phyloP scores from a whole-genome alignment of 306 rosid species.

The Medicago truncatula region DNA sequence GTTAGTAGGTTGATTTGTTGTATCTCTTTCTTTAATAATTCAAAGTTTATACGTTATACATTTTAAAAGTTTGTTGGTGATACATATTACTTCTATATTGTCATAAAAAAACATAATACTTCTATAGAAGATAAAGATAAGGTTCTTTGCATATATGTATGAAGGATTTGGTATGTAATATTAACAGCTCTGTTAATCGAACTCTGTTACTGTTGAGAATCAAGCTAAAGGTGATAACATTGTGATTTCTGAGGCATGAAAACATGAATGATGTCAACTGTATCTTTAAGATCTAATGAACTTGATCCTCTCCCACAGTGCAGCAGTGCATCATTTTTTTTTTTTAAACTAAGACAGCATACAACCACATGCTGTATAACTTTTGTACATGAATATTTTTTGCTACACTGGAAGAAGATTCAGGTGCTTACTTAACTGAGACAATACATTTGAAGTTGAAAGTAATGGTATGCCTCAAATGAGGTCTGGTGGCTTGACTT shows the following conservation, averaged over 20 bases:
- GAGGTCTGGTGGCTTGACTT: slow-evolving; percentile 30
- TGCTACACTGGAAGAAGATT: no score
- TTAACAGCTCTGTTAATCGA: neutral
- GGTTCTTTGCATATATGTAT: neutral
- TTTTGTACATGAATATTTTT: no score
- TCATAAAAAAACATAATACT: neutral
- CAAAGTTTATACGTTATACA: slow-evolving; percentile 16
- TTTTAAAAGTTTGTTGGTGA: neutral
- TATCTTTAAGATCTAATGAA: no score
- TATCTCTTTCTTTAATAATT: slow-evolving; percentile 6
- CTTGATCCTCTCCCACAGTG: no score
- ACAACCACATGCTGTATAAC: no score
- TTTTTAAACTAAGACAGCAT: no score
- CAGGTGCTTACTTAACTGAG: no score
- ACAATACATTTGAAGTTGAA: slow-evolving; percentile 31
- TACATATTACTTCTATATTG: neutral
- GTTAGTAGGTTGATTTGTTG: slow-evolving; percentile 16
- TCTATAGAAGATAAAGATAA: neutral
- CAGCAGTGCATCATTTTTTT: no score
- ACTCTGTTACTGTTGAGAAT: neutral
- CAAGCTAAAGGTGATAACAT: slow-evolving; percentile 18
- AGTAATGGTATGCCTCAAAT: slow-evolving; percentile 23
- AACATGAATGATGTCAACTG: neutral
- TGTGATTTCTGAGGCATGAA: neutral
- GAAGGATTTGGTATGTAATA: slow-evolving; percentile 4